Percentiles rank a stretch among this genome's conserved stretches.
phyloP scores from a whole-genome alignment of 768 basidiomycete species.

The Tylopilus sp. region DNA sequence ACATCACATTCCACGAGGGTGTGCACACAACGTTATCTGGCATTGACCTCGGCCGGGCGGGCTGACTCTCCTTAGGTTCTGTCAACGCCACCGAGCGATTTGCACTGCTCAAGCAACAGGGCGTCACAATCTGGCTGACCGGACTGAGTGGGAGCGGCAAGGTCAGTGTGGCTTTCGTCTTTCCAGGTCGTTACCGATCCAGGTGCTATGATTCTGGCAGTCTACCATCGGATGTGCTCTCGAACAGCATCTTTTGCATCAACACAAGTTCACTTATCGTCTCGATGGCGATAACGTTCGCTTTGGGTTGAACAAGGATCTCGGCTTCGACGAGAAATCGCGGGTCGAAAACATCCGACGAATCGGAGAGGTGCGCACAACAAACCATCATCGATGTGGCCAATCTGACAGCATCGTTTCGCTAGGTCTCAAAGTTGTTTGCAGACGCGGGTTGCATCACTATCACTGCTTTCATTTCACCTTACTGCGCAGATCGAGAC shows the following conservation, averaged over 20 bases:
- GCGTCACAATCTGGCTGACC: slow-evolving; percentile 94
- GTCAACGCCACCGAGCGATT: slow-evolving; percentile 67
- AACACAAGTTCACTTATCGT: slow-evolving; percentile 82
- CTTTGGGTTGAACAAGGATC: slow-evolving; percentile 94
- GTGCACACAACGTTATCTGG: slow-evolving; percentile 1
- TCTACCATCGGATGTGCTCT: slow-evolving; percentile 96
- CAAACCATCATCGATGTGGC: background rate
- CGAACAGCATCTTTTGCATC: slow-evolving; percentile 90
- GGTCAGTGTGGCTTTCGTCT: slow-evolving; percentile 39
- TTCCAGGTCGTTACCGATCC: background rate
- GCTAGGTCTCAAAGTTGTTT: slow-evolving; percentile 90
- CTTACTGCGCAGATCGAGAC: slow-evolving; percentile 85
- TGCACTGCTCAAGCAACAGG: slow-evolving; percentile 69
- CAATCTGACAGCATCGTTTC: slow-evolving; percentile 7
- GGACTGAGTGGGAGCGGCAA: slow-evolving; percentile 95
- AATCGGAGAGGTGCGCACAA: slow-evolving; percentile 78
- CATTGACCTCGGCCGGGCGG: background rate
- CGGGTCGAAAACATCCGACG: slow-evolving; percentile 94
- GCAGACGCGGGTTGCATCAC: slow-evolving; percentile 82
- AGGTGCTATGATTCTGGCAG: slow-evolving; percentile 38
- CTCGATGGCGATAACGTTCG: slow-evolving; percentile 96
- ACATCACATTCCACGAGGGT: slow-evolving; percentile 74
- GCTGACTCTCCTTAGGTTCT: slow-evolving; percentile 50
- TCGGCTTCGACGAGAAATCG: slow-evolving; percentile 90
- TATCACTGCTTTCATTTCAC: slow-evolving; percentile 97